Conservation (phyloP, 1,284 basidiomycete genomes). For the Gomphus sp. region DNA sequence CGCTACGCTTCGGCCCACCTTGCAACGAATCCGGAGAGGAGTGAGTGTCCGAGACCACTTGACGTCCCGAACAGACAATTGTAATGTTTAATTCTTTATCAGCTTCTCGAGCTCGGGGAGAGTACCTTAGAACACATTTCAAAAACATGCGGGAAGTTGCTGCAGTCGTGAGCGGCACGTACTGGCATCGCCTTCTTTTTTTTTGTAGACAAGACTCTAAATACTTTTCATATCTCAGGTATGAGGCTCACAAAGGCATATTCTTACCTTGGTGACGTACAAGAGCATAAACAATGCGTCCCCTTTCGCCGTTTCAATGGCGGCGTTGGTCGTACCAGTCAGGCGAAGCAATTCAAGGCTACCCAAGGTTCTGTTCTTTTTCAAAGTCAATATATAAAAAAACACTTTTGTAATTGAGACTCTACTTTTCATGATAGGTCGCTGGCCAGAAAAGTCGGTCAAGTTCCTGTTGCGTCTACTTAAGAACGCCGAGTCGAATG, state of each 20-base stretch:
- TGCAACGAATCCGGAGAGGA: slow-evolving; percentile 89
- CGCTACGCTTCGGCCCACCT: slow-evolving; percentile 85
- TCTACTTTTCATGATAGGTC: slow-evolving; percentile 49
- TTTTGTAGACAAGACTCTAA: not conserved
- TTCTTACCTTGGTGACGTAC: slow-evolving; percentile 88
- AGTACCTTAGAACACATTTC: slow-evolving; percentile 99
- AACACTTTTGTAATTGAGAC: slow-evolving; percentile 19
- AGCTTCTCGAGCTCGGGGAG: slow-evolving; percentile 90
- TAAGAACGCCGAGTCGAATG: slow-evolving; percentile 99
- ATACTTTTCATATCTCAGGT: slow-evolving; percentile 38
- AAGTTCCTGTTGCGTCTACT: slow-evolving; percentile 91
- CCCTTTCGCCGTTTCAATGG: slow-evolving; percentile 97
- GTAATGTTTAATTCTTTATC: slow-evolving; percentile 15
- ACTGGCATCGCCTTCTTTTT: not conserved
- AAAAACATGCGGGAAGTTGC: slow-evolving; percentile 99
- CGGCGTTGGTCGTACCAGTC: slow-evolving; percentile 93
- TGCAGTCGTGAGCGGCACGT: slow-evolving; percentile 74
- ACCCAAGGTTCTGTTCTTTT: slow-evolving; percentile 68
- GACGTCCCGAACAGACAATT: slow-evolving; percentile 15
- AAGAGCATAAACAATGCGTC: slow-evolving; percentile 95
- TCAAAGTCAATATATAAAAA: not conserved
- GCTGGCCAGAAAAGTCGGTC: slow-evolving; percentile 99
- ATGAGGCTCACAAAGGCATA: slow-evolving; percentile 95
- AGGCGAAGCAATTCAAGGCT: slow-evolving; percentile 96
- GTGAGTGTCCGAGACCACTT: slow-evolving; percentile 35